Evolutionary conservation across 148 eudicot species (phyloP), one percentile per base, ranked within the genome.

Genomic region (Limonium bicolor): DNA sequence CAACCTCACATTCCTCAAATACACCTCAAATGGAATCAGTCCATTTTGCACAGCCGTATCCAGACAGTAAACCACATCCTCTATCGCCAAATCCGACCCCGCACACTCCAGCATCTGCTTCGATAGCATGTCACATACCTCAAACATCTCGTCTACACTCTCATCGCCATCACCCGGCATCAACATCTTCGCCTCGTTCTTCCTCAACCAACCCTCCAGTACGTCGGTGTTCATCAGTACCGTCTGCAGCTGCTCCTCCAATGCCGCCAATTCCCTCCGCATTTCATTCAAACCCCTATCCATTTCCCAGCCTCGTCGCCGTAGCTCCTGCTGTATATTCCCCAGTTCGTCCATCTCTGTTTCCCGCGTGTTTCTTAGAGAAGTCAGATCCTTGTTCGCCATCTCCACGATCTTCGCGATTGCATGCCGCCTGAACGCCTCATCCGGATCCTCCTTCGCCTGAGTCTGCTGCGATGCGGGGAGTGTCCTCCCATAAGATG

Each of bases 21-120:
- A 90, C 64, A 66, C 79, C 70, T 72, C 95, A 67, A 80, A 73
- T 0, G 93, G 77, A 13, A 90, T 38, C 0, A 68, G 69, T 46
- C 95, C 97, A 5, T 90, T 87, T 29, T 90, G 97, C 21, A 66
- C 75, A 0, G 85, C 95, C 69, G 80, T 90, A 59, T 90, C 97
- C 66, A 90, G 41, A 0, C 95, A 64, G 51, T 90, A 84, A 8
- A 90, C 54, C 16, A 70, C 69, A 54, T 90, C 97, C 70, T 90
- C 97, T 1, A 90, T 74, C 3, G 95, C 93, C 66, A 90, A 60
- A 90, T 90, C 95, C 5, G 74, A 47, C 0, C 79, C 64, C 2
- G 80, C 73, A 27, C 71, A 68, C 25, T 90, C 97, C 56, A 80
- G 26, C 85, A 80, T 75, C 64, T 90, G 97, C 39, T 78, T 84